These are phyloP conservation scores for Penicillium antarcticum DNA, from an alignment of 495 filamentous ascomycete species.

Conservation along the genomic window DNA sequence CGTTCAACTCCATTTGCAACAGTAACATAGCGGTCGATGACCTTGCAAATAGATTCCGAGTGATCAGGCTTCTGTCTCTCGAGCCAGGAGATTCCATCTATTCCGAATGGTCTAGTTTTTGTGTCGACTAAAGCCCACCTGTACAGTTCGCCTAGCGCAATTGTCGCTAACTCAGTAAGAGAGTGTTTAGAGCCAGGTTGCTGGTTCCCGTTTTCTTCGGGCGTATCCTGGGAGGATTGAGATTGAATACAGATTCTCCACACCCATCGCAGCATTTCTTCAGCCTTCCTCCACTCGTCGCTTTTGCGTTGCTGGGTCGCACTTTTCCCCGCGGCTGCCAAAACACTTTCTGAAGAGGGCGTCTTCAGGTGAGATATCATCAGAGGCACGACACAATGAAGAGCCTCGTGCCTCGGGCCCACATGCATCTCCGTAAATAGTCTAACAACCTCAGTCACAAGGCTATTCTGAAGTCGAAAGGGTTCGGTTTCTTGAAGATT, in stretches of 20 bases:
- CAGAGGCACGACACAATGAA: slow-evolving; percentile 1
- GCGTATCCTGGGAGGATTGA: background rate
- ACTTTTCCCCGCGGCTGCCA: background rate
- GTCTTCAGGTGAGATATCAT: background rate
- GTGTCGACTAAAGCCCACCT: background rate
- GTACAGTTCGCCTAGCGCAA: background rate
- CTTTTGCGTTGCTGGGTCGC: background rate
- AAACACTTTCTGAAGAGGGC: background rate
- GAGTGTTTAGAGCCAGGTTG: background rate
- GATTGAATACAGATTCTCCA: background rate
- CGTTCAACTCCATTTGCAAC: background rate
- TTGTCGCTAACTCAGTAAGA: background rate
- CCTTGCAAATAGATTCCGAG: background rate
- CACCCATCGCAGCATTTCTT: slow-evolving; percentile 2
- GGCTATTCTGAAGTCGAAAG: background rate
- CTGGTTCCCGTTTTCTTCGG: background rate
- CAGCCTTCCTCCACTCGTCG: slow-evolving; percentile 6
- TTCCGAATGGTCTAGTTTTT: background rate
- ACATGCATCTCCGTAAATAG: background rate
- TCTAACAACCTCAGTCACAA: background rate
- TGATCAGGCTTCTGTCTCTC: background rate
- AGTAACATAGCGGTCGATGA: background rate
- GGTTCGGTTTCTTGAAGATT: background rate
- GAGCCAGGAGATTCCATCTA: background rate
- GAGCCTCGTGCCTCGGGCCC: slow-evolving; percentile 4